Base-by-base conservation (phyloP, 2,329 filamentous ascomycete genomes). In the Atkinsonella hypoxylon region DNA sequence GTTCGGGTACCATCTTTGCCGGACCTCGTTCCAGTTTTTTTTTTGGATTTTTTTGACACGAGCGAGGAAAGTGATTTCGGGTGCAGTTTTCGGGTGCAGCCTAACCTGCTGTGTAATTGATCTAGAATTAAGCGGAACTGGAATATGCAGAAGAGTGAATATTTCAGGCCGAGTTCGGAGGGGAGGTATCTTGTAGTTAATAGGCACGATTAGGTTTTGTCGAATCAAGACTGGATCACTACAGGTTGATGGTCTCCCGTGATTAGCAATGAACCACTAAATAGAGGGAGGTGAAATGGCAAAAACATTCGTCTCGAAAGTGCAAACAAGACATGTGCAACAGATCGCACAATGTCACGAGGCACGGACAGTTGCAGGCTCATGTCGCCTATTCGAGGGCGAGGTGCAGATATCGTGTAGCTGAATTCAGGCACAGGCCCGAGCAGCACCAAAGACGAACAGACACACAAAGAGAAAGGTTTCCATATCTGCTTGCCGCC, bases 1-100 rank as follows among this genome's bases (percentile, higher is more conserved):
- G 73, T 55, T 77, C 71, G 55, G 66, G 68, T 63, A 72, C 67
- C 59, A 68, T 72, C 9, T 48, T 53, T 13, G 7, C 4, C 11
- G 13, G 7, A 20, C 42, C 20, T 15, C 10, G 26, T 12, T 40
- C 18, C 41, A 12, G 8, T 15, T 4, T 18, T 4, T n/a, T 45
- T 11, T 1, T 43, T 32, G 20, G n/a, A n/a, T n/a, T 22, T 26
- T 2, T 30, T 41, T 20, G 8, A 31, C n/a, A 17, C 26, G 26
- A 26, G 26, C 8, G 26, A 26, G 26, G 7, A 26, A 26, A 26
- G 26, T 8, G 26, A 26, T 7, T 26, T 26, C 26, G 26, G 26
- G 26, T 26, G 26, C 7, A 22, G 26, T n/a, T 7, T 26, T 26
- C 26, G 26, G 26, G 26, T 26, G 26, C 7, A 22, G 26, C 26